These are phyloP conservation scores for Trichosporon ovoides DNA, from an alignment of 1,284 basidiomycete genomes.

Conservation along the genomic window DNA sequence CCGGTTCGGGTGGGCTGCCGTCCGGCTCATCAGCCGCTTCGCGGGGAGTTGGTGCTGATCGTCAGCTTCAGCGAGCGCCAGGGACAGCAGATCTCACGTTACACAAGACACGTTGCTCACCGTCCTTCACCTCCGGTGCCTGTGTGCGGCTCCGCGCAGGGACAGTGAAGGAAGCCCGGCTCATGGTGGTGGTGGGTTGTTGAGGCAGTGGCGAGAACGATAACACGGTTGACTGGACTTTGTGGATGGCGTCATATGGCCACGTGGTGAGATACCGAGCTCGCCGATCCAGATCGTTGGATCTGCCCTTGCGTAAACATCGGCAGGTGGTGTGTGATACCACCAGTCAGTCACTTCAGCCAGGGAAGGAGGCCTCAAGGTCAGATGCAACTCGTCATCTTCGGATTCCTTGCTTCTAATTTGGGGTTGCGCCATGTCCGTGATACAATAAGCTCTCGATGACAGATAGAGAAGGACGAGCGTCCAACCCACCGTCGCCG, in stretches of 20 bases:
- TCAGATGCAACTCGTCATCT: too few species aligned
- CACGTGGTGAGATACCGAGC: background rate
- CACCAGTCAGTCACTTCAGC: too few species aligned
- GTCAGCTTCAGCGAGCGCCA: background rate
- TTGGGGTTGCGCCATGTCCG: too few species aligned
- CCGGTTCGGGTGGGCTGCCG: constrained; percentile 37
- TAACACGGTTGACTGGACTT: background rate
- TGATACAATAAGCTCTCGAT: too few species aligned
- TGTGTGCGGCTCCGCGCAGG: background rate
- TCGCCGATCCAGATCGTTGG: background rate
- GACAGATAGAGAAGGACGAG: too few species aligned
- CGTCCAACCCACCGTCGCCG: too few species aligned
- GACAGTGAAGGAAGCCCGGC: background rate
- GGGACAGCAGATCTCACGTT: background rate
- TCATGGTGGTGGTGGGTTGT: constrained; percentile 3
- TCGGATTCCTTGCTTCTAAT: too few species aligned
- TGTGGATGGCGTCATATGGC: background rate
- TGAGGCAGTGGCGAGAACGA: background rate
- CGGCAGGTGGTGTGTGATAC: too few species aligned
- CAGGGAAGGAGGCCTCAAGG: too few species aligned
- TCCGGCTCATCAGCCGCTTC: constrained; percentile 24
- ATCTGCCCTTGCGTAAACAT: background rate
- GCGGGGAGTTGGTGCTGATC: background rate
- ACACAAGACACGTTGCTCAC: constrained; percentile 6
- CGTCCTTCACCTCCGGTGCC: background rate